A percentile compares a stretch with the other conserved stretches of the same genome.
Evolutionary conservation across 2,329 filamentous ascomycete genomes (phyloP).

Genomic region (Beauveria rudraprayagi): DNA sequence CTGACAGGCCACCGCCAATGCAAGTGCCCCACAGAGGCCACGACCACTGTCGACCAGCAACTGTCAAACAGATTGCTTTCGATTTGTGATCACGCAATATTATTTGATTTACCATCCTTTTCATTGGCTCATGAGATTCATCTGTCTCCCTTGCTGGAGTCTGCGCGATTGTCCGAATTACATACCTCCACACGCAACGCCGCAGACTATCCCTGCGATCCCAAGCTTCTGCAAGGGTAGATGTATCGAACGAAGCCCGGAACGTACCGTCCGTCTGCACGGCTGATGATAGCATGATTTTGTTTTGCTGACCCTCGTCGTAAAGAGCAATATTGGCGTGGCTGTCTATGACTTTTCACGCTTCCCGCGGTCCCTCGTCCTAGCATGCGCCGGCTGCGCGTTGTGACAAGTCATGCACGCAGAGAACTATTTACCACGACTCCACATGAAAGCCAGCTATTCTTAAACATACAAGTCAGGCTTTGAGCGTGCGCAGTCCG

Average conservation of each 20-base stretch:
- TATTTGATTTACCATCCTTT: not conserved
- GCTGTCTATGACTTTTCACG: not conserved
- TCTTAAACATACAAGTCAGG: constrained; percentile 4
- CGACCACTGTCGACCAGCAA: not conserved
- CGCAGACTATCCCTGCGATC: not conserved
- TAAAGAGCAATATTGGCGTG: not conserved
- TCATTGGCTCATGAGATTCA: not conserved
- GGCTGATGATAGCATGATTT: not conserved
- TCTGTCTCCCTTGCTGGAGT: not conserved
- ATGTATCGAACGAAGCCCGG: not conserved
- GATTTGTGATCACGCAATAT: constrained; percentile 5
- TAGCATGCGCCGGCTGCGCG: not conserved
- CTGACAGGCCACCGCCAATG: constrained; percentile 16
- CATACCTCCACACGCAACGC: not conserved
- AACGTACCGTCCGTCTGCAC: not conserved
- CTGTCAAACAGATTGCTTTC: not conserved
- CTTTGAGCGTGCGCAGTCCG: not conserved
- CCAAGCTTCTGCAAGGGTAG: not conserved
- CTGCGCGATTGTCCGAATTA: constrained; percentile 1
- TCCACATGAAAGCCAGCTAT: not conserved
- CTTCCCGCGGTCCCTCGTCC: constrained; percentile 1
- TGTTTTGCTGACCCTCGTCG: not conserved
- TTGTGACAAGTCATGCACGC: not conserved
- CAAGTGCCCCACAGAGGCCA: not conserved
- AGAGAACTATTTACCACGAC: not conserved